Percentiles rank a stretch among this genome's conserved stretches.
Evolutionary conservation across 2,329 filamentous ascomycete species (phyloP).

Genomic region (Neonectria neomacrospora): DNA sequence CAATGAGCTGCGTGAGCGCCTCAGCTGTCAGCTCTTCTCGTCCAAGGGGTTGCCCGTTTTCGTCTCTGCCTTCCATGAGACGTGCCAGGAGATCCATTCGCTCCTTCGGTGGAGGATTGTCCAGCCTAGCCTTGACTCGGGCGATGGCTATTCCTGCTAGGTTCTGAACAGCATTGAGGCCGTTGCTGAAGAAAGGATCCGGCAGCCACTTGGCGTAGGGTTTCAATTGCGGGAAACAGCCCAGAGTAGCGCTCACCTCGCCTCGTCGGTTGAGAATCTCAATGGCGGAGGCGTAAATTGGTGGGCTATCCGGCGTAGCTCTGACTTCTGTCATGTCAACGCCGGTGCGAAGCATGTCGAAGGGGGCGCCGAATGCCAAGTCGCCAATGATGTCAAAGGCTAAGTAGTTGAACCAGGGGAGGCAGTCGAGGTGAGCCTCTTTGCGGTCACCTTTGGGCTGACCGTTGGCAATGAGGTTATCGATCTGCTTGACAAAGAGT

Average conservation of each 20-base stretch:
- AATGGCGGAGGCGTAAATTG: constrained; percentile 80
- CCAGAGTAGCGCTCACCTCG: constrained; percentile 85
- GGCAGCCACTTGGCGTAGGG: constrained; percentile 84
- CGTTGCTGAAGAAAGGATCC: constrained; percentile 82
- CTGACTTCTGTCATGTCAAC: constrained; percentile 81
- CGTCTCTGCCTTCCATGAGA: constrained; percentile 87
- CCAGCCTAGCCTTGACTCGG: constrained; percentile 78
- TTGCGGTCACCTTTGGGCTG: constrained; percentile 65
- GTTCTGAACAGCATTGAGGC: constrained; percentile 78
- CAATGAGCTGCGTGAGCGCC: constrained; percentile 88
- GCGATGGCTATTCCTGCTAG: constrained; percentile 90
- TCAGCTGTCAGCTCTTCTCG: constrained; percentile 87
- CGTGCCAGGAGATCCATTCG: constrained; percentile 84
- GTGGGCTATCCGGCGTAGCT: constrained; percentile 66
- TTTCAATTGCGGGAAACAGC: constrained; percentile 78
- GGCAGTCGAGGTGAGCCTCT: constrained; percentile 75
- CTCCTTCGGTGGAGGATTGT: constrained; percentile 71
- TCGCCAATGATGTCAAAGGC: constrained; percentile 64
- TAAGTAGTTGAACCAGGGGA: constrained; percentile 76
- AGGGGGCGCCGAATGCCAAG: constrained; percentile 63
- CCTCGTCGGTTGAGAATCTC: constrained; percentile 89
- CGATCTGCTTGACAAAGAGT: constrained; percentile 78
- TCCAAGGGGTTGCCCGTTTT: constrained; percentile 78
- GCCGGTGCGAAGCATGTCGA: constrained; percentile 78
- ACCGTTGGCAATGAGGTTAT: constrained; percentile 64